Conservation (phyloP, 129 eudicot species). For the Pulicaria dysenterica region DNA sequence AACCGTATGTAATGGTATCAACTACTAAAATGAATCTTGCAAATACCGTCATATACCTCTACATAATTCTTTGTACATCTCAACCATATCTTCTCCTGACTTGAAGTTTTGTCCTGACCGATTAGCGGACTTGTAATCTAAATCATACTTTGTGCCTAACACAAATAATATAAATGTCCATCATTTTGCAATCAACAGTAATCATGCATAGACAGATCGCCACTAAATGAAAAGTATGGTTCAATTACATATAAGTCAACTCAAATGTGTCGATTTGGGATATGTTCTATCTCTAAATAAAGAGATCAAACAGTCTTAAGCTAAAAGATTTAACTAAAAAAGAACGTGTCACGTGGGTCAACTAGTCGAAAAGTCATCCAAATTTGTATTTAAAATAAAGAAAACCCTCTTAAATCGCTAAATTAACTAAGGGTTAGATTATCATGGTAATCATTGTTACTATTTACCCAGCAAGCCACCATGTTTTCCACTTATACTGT, state of each 20-base stretch:
- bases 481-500: too few species aligned
- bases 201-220: background rate
- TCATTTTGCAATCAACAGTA: conserved; percentile 20
- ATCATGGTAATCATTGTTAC: background rate
- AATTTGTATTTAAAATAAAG: too few species aligned
- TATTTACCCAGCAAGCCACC: too few species aligned
- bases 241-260: background rate
- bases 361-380: too few species aligned
- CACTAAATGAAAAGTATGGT: conserved; percentile 1
- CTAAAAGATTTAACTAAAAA: too few species aligned
- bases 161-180: conserved; percentile 24
- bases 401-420: too few species aligned
- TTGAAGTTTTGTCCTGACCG: conserved; percentile 89
- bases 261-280: too few species aligned
- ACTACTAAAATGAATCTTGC: conserved; percentile 1
- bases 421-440: too few species aligned
- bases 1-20: background rate
- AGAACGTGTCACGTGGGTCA: too few species aligned
- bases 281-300: too few species aligned
- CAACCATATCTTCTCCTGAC: conserved; percentile 95
- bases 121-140: conserved; percentile 75
- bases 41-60: conserved; percentile 53
- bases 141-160: conserved; percentile 92
- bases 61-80: conserved; percentile 84
- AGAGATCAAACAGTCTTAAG: too few species aligned